Conservation (phyloP, 768 basidiomycete species). For the Podaxis sp. region DNA sequence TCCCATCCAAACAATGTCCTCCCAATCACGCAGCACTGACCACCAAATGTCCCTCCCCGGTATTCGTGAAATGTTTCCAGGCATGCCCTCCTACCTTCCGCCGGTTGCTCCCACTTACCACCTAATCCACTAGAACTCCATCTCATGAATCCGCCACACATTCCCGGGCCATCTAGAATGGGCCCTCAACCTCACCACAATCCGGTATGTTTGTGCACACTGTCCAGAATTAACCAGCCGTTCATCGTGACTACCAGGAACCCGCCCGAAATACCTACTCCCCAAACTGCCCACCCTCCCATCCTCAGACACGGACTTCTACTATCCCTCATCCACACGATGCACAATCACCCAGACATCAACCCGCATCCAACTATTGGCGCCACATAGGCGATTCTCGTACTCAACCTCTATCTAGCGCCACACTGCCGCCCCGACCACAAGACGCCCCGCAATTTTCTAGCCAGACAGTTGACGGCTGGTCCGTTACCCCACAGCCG, state of each 20-base stretch:
- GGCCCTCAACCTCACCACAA: not conserved
- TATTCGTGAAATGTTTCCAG: constrained; percentile 57
- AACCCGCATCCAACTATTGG: not conserved
- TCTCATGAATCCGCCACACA: constrained; percentile 12
- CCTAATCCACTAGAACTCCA: constrained; percentile 16
- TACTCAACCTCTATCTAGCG: not conserved
- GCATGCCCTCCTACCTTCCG: constrained; percentile 24
- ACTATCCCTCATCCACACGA: not conserved
- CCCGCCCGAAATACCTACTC: not conserved
- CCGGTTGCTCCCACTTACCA: not conserved
- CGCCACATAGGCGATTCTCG: not conserved
- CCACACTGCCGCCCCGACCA: not conserved
- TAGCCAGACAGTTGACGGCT: not conserved
- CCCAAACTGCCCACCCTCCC: not conserved
- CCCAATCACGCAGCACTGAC: constrained; percentile 10
- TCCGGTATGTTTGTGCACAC: not conserved
- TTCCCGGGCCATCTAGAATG: not conserved
- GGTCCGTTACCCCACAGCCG: not conserved
- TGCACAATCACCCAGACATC: not conserved
- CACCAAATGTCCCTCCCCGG: constrained; percentile 37
- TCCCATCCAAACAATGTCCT: constrained; percentile 2
- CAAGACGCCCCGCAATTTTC: not conserved
- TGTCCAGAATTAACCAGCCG: not conserved
- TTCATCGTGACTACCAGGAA: not conserved
- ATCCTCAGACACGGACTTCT: not conserved